These are phyloP conservation scores for Thyridium curvatum DNA, from an alignment of 2,329 filamentous ascomycete genomes.

Conservation along the genomic window DNA sequence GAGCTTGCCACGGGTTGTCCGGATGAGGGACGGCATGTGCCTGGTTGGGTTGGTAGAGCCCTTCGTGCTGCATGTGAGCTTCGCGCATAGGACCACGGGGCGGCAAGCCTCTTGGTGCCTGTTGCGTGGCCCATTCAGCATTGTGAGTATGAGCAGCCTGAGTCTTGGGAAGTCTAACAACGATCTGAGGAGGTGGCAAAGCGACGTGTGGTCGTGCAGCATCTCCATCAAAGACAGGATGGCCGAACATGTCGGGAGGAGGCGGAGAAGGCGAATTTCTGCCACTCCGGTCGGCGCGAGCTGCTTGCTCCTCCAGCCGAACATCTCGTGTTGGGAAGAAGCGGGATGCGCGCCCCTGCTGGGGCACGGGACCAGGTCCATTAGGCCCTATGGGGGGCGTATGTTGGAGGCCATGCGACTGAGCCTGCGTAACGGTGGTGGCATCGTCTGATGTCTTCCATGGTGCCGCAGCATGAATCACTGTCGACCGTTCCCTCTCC, in stretches of 20 bases:
- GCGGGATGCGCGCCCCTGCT: conserved; percentile 46
- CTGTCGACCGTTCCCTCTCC: conserved; percentile 16
- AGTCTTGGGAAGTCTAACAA: conserved; percentile 73
- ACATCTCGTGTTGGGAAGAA: conserved; percentile 55
- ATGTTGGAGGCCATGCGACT: too few species aligned
- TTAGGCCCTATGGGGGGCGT: too few species aligned
- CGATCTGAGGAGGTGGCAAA: conserved; percentile 62
- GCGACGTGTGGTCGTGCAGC: conserved; percentile 60
- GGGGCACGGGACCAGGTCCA: conserved; percentile 13
- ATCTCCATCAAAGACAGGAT: conserved; percentile 68
- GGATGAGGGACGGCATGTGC: too few species aligned
- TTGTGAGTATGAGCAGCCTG: conserved; percentile 25
- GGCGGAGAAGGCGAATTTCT: conserved; percentile 60
- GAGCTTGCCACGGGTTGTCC: neutral
- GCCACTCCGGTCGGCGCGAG: conserved; percentile 22
- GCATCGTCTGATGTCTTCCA: conserved; percentile 6
- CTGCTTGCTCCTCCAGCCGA: conserved; percentile 29
- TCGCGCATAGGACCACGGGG: too few species aligned
- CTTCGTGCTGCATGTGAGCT: too few species aligned
- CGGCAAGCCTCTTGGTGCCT: neutral
- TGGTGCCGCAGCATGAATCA: conserved; percentile 15
- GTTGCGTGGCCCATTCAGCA: conserved; percentile 1
- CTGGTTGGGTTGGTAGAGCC: neutral
- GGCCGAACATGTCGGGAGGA: conserved; percentile 62
- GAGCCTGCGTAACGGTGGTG: neutral